Evolutionary conservation across 2,329 filamentous ascomycete genomes (phyloP), one percentile per base, ranked within the genome.

Genomic region (Penicillium brevicompactum): DNA sequence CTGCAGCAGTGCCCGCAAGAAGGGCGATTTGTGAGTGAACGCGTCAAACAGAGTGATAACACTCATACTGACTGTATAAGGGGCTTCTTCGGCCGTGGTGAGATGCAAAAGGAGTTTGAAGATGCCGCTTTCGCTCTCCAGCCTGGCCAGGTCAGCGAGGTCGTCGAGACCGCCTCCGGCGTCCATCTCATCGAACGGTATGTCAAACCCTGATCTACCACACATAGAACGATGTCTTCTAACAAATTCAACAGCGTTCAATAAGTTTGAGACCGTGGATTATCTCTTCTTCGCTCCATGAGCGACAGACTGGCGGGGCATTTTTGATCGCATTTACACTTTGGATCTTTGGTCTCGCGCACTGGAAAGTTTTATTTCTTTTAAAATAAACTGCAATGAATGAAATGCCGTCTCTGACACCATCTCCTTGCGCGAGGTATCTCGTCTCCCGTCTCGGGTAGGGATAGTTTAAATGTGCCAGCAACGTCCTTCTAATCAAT

Each of bases 61-160:
- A 21, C 40, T 5, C 1, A n/a, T 46, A 31, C 40, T 51, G 30
- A 60, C 47, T 37, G 18, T 34, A 13, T 31, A 2, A 88, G 85
- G 60, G 94, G 94, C 18, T 96, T 92, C 76, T 99, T 99, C 74
- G 92, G 91, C 53, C 87, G 84, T 67, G 91, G 92, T 27, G 93
- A 97, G 69, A 99, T 99, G 94, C 94, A 99, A 74, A 93, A 92
- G 80, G 93, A 97, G 77, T 99, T 99, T 70, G 94, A 99, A 78
- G 91, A 97, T 53, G 92, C 92, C 4, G 89, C 94, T 1, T 99
- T 99, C 77, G 87, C 84, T n/a, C 81, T 99, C 52, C 84, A 92
- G 74, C 87, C 88, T 2, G 92, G 92, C 32, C 85, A 97, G 76
- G 86, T 97, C 69, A 97, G 92, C 76, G 82, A 84, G 45, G 82